Percentiles rank a stretch among this genome's conserved stretches.
phyloP scores from a whole-genome alignment of 805 yeast species.

The Candida chilensis region DNA sequence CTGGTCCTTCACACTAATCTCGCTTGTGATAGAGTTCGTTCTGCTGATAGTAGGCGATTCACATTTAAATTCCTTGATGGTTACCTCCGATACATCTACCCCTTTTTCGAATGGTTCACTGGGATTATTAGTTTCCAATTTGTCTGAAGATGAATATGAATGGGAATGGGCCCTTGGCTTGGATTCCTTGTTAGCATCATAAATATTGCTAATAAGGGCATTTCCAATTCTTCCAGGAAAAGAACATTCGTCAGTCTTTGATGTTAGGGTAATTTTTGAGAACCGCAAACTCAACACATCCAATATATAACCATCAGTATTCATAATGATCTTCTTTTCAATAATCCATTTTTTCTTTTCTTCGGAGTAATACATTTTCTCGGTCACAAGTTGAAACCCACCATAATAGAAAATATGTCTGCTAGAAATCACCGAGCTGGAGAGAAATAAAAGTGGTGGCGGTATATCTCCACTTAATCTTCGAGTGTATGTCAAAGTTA shows the following conservation, averaged over 20 bases:
- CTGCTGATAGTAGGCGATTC: too few relatives aligned
- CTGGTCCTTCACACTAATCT: too few relatives aligned
- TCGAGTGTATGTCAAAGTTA: constrained; percentile 9
- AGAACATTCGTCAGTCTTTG: not conserved
- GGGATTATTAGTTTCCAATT: too few relatives aligned
- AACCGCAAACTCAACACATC: constrained; percentile 43
- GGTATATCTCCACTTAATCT: constrained; percentile 33
- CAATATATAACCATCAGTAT: constrained; percentile 48
- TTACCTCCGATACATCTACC: too few relatives aligned
- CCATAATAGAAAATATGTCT: constrained; percentile 57
- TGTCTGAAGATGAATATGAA: too few relatives aligned
- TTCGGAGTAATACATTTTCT: constrained; percentile 9
- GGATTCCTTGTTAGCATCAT: constrained; percentile 14
- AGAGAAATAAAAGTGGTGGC: constrained; percentile 38
- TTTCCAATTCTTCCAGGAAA: constrained; percentile 9
- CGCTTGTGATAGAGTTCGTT: too few relatives aligned
- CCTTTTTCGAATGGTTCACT: too few relatives aligned
- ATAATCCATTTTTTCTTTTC: constrained; percentile 22
- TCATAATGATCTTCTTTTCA: constrained; percentile 35
- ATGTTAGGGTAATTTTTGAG: constrained; percentile 21
- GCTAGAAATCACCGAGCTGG: constrained; percentile 40
- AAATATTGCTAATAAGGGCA: constrained; percentile 13
- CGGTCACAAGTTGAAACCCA: constrained; percentile 45
- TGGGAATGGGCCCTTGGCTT: too few relatives aligned
- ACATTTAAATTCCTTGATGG: too few relatives aligned